Evolutionary conservation across 768 basidiomycete species (phyloP).

Genomic region (Aureoboletus auriporus): DNA sequence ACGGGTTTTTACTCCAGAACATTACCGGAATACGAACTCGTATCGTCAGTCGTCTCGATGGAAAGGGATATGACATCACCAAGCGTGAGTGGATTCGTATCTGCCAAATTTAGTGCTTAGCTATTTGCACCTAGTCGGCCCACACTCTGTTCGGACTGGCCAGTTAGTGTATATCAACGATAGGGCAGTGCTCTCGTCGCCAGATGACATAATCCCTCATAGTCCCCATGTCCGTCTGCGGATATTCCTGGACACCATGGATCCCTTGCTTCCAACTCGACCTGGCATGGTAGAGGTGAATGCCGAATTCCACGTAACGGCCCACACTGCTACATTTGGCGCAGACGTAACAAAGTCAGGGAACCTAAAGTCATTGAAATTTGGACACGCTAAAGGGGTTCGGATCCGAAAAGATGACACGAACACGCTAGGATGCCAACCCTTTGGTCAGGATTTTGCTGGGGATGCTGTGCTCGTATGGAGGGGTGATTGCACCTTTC

Average conservation of each 20-base stretch:
- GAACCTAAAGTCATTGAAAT: conserved; percentile 33
- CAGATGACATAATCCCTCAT: conserved; percentile 18
- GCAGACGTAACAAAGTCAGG: conserved; percentile 45
- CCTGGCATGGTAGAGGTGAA: conserved; percentile 34
- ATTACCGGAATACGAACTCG: conserved; percentile 74
- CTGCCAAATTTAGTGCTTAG: conserved; percentile 3
- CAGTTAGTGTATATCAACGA: conserved; percentile 84
- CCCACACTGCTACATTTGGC: conserved; percentile 68
- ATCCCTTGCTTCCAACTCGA: conserved; percentile 42
- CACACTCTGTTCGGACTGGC: conserved; percentile 73
- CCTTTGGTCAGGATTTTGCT: conserved; percentile 46
- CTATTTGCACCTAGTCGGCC: conserved; percentile 57
- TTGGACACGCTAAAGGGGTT: conserved; percentile 52
- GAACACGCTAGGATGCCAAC: conserved; percentile 59
- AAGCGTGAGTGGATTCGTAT: conserved; percentile 51
- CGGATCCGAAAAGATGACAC: conserved; percentile 45
- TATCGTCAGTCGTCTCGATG: conserved; percentile 76
- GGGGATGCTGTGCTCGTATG: conserved; percentile 57
- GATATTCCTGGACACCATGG: conserved; percentile 51
- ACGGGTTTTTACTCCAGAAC: conserved; percentile 76
- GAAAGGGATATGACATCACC: conserved; percentile 81
- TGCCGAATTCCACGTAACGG: conserved; percentile 50
- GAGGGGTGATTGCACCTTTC: conserved; percentile 85
- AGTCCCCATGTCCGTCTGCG: conserved; percentile 51
- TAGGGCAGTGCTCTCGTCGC: conserved; percentile 38